Evolutionary conservation across 2,329 filamentous ascomycete genomes (phyloP).

Genomic region (Cytospora paraplurivora): DNA sequence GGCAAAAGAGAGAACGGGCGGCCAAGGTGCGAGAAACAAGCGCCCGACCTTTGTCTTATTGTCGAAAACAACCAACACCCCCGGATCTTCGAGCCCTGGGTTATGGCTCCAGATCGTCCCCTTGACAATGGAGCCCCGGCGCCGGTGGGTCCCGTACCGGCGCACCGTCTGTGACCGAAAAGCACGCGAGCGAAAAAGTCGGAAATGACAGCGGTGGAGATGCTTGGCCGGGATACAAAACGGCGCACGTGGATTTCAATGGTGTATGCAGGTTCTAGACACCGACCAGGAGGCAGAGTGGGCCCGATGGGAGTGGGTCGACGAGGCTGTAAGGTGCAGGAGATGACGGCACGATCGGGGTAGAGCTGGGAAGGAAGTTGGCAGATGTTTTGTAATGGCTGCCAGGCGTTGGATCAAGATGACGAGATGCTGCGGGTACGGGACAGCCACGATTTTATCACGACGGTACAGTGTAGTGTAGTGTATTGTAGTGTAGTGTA

Average conservation of each 20-base stretch:
- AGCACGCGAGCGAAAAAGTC: neutral
- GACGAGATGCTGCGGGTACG: slow-evolving; percentile 15
- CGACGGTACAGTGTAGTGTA: too few relatives aligned
- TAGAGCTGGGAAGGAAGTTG: neutral
- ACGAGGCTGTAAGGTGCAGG: slow-evolving; percentile 15
- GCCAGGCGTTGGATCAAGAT: slow-evolving; percentile 1
- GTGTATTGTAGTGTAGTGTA: neutral
- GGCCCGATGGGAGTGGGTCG: slow-evolving; percentile 18
- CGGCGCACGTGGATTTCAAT: slow-evolving; percentile 8
- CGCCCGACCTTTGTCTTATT: slow-evolving; percentile 24
- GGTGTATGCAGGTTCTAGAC: slow-evolving; percentile 9
- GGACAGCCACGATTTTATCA: slow-evolving; percentile 5
- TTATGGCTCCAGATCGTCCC: slow-evolving; percentile 15
- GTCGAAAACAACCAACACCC: slow-evolving; percentile 3
- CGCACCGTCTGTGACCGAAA: slow-evolving; percentile 10
- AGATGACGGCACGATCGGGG: slow-evolving; percentile 23
- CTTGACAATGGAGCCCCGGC: slow-evolving; percentile 21
- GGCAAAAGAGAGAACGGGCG: slow-evolving; percentile 11
- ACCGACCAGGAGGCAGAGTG: slow-evolving; percentile 15
- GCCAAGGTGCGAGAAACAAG: slow-evolving; percentile 1
- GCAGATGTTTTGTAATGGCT: slow-evolving; percentile 14
- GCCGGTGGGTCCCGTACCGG: slow-evolving; percentile 20
- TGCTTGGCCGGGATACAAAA: slow-evolving; percentile 16
- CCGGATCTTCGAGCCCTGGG: slow-evolving; percentile 3
- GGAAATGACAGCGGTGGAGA: slow-evolving; percentile 24